phyloP scores from a whole-genome alignment of 2,329 filamentous ascomycete genomes.

The Phyllosticta citribraziliensis region DNA sequence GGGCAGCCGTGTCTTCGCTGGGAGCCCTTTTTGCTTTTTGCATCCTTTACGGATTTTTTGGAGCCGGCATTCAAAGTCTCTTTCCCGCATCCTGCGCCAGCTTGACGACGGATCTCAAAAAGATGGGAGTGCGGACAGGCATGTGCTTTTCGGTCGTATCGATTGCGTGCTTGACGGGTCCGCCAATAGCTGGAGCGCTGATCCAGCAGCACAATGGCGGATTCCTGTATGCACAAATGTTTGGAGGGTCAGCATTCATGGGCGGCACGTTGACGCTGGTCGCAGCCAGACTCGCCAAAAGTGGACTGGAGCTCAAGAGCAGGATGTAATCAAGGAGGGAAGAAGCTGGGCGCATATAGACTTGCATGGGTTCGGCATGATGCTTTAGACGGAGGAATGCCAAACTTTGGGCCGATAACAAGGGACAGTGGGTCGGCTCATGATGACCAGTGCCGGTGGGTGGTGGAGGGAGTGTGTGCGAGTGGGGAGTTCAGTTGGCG shows the following conservation, averaged over 20 bases:
- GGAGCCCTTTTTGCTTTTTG: conserved; percentile 34
- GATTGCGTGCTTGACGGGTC: conserved; percentile 29
- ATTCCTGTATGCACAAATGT: conserved; percentile 32
- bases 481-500: neutral
- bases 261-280: conserved; percentile 1
- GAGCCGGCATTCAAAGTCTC: conserved; percentile 36
- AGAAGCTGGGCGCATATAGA: neutral
- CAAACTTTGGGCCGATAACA: neutral
- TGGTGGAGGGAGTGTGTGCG: neutral
- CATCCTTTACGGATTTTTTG: conserved; percentile 38
- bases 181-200: conserved; percentile 30
- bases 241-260: conserved; percentile 19
- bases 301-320: neutral
- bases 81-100: conserved; percentile 34
- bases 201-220: conserved; percentile 22
- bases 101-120: conserved; percentile 32
- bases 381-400: neutral
- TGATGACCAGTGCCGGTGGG: neutral
- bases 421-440: neutral
- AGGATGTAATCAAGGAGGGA: neutral
- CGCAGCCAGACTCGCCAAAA: neutral
- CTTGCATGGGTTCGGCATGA: neutral
- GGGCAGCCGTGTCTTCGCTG: conserved; percentile 30
- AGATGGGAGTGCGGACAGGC: conserved; percentile 32
- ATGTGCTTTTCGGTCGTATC: conserved; percentile 33